Conservation (phyloP, 2,329 filamentous ascomycete genomes). For the Penicillium sp. region DNA sequence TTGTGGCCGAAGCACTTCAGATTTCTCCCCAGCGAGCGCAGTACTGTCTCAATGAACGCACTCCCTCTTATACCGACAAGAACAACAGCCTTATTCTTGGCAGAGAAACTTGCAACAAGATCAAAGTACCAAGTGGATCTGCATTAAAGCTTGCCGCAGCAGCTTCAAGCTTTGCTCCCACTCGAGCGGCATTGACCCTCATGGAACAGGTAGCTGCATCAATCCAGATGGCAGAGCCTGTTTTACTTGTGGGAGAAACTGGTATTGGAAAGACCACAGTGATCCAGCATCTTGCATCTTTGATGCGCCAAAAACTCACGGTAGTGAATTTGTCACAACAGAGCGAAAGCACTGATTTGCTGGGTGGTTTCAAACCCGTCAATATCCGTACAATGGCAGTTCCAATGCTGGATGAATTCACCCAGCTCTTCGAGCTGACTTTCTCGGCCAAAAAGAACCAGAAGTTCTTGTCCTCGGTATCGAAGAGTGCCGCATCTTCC, state of each 20-base stretch:
- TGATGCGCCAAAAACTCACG: slow-evolving; percentile 79
- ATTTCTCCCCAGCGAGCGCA: slow-evolving; percentile 78
- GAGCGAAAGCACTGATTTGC: slow-evolving; percentile 90
- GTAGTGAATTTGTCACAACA: slow-evolving; percentile 97
- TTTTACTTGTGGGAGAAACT: slow-evolving; percentile 95
- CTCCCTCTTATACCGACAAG: slow-evolving; percentile 65
- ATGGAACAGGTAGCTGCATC: slow-evolving; percentile 86
- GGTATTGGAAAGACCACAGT: slow-evolving; percentile 98
- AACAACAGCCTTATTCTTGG: slow-evolving; percentile 62
- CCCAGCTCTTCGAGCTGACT: slow-evolving; percentile 80
- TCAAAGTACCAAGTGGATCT: slow-evolving; percentile 49
- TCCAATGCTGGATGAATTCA: slow-evolving; percentile 90
- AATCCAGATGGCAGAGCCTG: slow-evolving; percentile 78
- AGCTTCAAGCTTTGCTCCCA: slow-evolving; percentile 71
- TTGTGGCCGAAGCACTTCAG: slow-evolving; percentile 82
- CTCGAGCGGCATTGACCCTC: slow-evolving; percentile 75
- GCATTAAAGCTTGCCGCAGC: slow-evolving; percentile 44
- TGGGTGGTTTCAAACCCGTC: slow-evolving; percentile 95
- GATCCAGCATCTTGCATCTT: slow-evolving; percentile 84
- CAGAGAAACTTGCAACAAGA: slow-evolving; percentile 58
- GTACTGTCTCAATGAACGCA: slow-evolving; percentile 70
- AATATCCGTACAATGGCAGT: slow-evolving; percentile 84
- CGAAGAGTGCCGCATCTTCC: slow-evolving; percentile 73
- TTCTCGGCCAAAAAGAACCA: slow-evolving; percentile 87
- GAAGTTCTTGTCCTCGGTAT: slow-evolving; percentile 76